Base-by-base conservation (phyloP, 495 filamentous ascomycete genomes). In the Lindgomyces ingoldianus region DNA sequence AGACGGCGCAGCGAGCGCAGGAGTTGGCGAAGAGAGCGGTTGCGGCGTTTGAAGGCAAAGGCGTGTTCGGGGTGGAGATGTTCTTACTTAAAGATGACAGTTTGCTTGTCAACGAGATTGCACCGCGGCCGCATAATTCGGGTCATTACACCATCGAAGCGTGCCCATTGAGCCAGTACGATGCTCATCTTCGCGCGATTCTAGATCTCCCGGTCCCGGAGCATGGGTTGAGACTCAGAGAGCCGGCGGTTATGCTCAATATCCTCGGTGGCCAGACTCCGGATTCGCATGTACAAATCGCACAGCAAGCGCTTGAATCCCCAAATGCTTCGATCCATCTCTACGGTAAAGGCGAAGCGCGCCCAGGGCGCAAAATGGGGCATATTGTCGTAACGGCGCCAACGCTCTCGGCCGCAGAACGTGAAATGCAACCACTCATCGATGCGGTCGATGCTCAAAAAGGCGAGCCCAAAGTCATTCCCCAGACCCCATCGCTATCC, bases 81-180 rank as follows among this genome's bases (percentile, higher is more conserved):
- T 98, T 98, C 75, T 79, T 97, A 8, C 83, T 95, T n/a, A 77
- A 87, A 46, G 85, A 95, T 70, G 83, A 76, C 11, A 75, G 73
- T 1, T 80, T 96, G 2, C 77, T 96, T 63, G 81, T 98, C 57
- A 96, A 96, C 75, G 94, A 98, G 76, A 89, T 97, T 52, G 94
- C 94, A n/a, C 91, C 91, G 47, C 85, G 94, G 10, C 91, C 93
- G 44, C 94, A 98, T 77, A 98, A 98, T 77, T 96, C 91, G 1
- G 94, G 94, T 14, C 94, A 98, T 76, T 95, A 94, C 78, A 97
- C 91, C 21, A 98, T 98, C 69, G 94, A 98, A 80, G 90, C 90
- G 29, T 92, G 95, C 60, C 84, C 85, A 0, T 80, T 94, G 62
- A 96, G 92, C 19, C 94, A 98, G 75, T 98, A 89, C 74, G 89